A percentile compares a stretch with the other conserved stretches of the same genome.
Evolutionary conservation across 192 early-diverging fungal species (phyloP).

Genomic region (Entomortierella chlamydospora): DNA sequence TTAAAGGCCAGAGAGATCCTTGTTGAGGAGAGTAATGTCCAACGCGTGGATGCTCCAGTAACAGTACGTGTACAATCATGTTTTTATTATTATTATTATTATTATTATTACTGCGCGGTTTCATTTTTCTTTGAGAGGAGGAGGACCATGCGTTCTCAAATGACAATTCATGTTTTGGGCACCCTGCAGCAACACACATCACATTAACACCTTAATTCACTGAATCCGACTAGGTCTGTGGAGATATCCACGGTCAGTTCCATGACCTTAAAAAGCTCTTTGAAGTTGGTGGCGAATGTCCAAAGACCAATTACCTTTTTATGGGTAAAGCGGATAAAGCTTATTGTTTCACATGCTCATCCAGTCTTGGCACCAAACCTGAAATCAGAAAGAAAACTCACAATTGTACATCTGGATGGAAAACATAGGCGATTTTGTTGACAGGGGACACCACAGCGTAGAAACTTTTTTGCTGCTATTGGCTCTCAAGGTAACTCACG

Average conservation of each 20-base stretch:
- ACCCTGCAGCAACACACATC: too few relatives aligned
- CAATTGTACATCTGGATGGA: neutral
- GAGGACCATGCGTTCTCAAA: too few relatives aligned
- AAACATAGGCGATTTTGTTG: slow-evolving; percentile 87
- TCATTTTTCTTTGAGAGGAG: too few relatives aligned
- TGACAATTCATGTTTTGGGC: too few relatives aligned
- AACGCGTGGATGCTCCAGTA: slow-evolving; percentile 94
- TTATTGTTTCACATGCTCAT: too few relatives aligned
- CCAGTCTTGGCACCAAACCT: too few relatives aligned
- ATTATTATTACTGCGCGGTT: neutral
- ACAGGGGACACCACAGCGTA: slow-evolving; percentile 95
- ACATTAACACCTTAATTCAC: too few relatives aligned
- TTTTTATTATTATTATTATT: slow-evolving; percentile 3
- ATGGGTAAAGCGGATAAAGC: slow-evolving; percentile 71
- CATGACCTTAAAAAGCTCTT: slow-evolving; percentile 96
- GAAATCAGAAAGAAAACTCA: slow-evolving; percentile 2
- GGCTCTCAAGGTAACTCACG: slow-evolving; percentile 81
- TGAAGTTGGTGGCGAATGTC: slow-evolving; percentile 92
- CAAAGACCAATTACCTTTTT: slow-evolving; percentile 98
- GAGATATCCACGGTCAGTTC: slow-evolving; percentile 99
- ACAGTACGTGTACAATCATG: slow-evolving; percentile 66
- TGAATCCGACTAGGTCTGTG: slow-evolving; percentile 73
- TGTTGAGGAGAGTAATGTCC: slow-evolving; percentile 96
- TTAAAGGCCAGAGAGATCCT: slow-evolving; percentile 95
- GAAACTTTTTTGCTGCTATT: slow-evolving; percentile 97